phyloP scores from a whole-genome alignment of 257 asterid genomes.

The Phtheirospermum japonicum region DNA sequence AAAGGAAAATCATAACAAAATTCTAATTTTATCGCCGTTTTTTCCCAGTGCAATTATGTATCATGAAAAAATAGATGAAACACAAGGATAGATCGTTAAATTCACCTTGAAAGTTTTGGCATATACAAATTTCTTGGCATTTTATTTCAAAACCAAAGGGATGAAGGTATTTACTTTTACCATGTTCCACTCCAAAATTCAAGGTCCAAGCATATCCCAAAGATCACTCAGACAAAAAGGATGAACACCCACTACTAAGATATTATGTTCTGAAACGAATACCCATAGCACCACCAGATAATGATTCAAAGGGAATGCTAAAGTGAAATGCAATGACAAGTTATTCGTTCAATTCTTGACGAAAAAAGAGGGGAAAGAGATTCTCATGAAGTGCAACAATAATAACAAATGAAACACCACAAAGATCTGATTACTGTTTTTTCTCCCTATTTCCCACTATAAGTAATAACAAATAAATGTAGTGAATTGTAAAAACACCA shows the following conservation, averaged over 20 bases:
- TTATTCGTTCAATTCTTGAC: conserved; percentile 1
- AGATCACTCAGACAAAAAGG: background rate
- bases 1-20: background rate
- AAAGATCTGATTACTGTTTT: background rate
- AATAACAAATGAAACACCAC: no score
- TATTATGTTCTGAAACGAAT: background rate
- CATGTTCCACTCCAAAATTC: conserved; percentile 6
- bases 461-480: no score
- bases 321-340: conserved; percentile 3
- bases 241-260: background rate
- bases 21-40: background rate
- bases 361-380: background rate
- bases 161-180: background rate
- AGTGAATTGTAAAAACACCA: no score
- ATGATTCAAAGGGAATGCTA: no score
- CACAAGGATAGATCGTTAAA: background rate
- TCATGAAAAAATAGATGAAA: background rate
- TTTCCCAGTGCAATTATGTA: conserved; percentile 1
- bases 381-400: background rate
- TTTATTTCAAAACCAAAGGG: conserved; percentile 2
- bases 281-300: background rate
- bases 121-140: background rate
- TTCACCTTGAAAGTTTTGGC: background rate
- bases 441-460: background rate
- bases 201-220: conserved; percentile 3